These are phyloP conservation scores for Populus alba DNA, from an alignment of 345 rosid species.

Conservation along the genomic window DNA sequence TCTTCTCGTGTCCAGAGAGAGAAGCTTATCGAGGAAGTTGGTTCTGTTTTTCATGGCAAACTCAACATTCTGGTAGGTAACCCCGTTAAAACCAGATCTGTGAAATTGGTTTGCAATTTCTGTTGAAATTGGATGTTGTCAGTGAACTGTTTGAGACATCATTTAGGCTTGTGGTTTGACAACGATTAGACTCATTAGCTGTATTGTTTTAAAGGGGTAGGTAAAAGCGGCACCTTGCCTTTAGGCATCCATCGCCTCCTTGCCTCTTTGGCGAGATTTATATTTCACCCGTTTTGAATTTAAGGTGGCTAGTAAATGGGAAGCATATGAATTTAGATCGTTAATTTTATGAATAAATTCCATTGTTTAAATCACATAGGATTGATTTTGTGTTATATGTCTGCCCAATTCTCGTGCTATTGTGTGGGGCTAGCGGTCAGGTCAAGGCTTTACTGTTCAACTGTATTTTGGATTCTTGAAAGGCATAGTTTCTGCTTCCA, in stretches of 20 bases:
- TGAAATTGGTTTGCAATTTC: neutral
- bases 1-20: constrained; percentile 49
- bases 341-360: neutral
- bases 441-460: neutral
- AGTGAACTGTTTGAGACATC: neutral
- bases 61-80: constrained; percentile 66
- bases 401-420: neutral
- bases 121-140: neutral
- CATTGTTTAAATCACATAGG: neutral
- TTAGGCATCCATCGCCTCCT: neutral
- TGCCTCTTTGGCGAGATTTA: neutral
- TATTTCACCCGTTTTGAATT: neutral
- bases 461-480: neutral
- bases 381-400: neutral
- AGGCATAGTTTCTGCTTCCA: no score
- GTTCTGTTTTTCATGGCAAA: constrained; percentile 46
- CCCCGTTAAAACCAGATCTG: neutral
- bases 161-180: neutral
- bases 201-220: neutral
- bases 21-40: constrained; percentile 52
- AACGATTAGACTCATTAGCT: neutral
- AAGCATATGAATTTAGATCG: neutral
- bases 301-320: neutral
- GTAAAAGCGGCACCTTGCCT: neutral
- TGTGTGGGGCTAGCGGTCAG: neutral